These are phyloP conservation scores for Dendrobium huoshanense DNA, from an alignment of 106 monocot genomes.

Conservation along the genomic window DNA sequence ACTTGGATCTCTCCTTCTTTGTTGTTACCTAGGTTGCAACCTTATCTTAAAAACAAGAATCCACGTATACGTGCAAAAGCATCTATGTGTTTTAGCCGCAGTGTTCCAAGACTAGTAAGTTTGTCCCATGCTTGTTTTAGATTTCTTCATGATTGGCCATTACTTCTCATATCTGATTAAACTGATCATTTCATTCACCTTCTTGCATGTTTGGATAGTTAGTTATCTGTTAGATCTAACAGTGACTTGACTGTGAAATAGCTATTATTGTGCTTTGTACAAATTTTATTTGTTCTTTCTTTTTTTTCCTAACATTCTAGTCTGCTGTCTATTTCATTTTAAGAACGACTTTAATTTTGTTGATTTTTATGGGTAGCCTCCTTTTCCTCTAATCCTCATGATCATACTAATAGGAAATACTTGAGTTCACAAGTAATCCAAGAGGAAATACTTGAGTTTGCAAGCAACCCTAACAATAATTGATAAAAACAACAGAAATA, in stretches of 20 bases:
- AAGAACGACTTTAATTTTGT: too few species aligned
- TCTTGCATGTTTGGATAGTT: neutral
- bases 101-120: slow-evolving; percentile 75
- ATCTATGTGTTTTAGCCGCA: slow-evolving; percentile 77
- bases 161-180: neutral
- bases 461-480: too few species aligned
- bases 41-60: slow-evolving; percentile 80
- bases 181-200: neutral
- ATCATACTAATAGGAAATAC: neutral
- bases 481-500: too few species aligned
- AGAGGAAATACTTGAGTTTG: too few species aligned
- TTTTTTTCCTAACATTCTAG: neutral
- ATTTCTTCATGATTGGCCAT: neutral
- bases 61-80: slow-evolving; percentile 92
- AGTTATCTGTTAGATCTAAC: neutral
- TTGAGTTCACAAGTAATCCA: too few species aligned
- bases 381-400: neutral
- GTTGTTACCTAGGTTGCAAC: slow-evolving; percentile 74
- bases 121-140: neutral
- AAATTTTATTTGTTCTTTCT: too few species aligned
- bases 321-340: neutral
- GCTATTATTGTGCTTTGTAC: too few species aligned
- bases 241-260: too few species aligned
- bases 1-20: slow-evolving; percentile 66
- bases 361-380: too few species aligned